Conservation (phyloP, 768 basidiomycete species). For the Rhizopogon rudus region DNA sequence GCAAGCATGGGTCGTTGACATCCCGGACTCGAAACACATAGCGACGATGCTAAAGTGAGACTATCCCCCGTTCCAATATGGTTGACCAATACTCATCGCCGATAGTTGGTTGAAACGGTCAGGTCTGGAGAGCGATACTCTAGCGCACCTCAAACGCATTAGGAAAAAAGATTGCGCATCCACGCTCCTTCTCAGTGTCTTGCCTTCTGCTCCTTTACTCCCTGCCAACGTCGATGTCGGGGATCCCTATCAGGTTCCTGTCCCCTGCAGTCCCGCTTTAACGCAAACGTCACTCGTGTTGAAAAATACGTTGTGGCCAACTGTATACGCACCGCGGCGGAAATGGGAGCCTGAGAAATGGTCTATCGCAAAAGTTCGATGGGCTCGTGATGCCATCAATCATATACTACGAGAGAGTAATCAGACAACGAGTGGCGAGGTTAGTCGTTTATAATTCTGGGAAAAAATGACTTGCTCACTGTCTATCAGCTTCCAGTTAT, state of each 20-base stretch:
- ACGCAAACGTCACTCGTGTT: slow-evolving; percentile 58
- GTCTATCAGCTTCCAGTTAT: slow-evolving; percentile 64
- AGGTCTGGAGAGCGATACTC: slow-evolving; percentile 52
- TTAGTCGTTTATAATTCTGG: slow-evolving; percentile 21
- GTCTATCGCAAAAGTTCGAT: slow-evolving; percentile 59
- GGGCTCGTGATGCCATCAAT: slow-evolving; percentile 72
- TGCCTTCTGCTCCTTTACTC: slow-evolving; percentile 38
- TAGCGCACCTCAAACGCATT: slow-evolving; percentile 76
- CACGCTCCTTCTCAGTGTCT: slow-evolving; percentile 52
- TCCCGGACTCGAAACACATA: slow-evolving; percentile 56
- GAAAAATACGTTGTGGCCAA: slow-evolving; percentile 85
- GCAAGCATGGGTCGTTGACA: slow-evolving; percentile 73
- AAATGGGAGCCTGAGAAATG: slow-evolving; percentile 66
- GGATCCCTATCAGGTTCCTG: slow-evolving; percentile 49
- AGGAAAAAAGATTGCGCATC: slow-evolving; percentile 45
- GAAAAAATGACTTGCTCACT: background rate
- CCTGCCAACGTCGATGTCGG: slow-evolving; percentile 45
- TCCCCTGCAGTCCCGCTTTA: slow-evolving; percentile 65
- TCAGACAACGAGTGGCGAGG: slow-evolving; percentile 55
- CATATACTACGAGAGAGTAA: slow-evolving; percentile 46
- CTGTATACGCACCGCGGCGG: slow-evolving; percentile 62
- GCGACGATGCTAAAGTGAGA: slow-evolving; percentile 59
- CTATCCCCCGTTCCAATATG: background rate
- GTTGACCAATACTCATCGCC: background rate
- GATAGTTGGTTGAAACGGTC: slow-evolving; percentile 65